A percentile compares a stretch with the other conserved stretches of the same genome.
Evolutionary conservation across 345 rosid species (phyloP).

Genomic region (Corchorus capsularis): DNA sequence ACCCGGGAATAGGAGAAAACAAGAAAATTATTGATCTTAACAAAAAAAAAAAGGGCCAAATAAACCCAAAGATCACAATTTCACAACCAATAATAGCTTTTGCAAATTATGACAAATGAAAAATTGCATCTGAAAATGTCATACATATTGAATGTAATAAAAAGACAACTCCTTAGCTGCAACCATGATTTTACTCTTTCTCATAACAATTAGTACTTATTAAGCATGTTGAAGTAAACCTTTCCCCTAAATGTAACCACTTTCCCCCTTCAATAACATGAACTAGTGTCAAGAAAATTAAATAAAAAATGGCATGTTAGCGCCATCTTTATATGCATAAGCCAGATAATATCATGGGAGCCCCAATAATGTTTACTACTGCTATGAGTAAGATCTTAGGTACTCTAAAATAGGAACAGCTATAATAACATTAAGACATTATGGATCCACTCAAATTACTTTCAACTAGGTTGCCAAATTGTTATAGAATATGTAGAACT

Average conservation of each 20-base stretch:
- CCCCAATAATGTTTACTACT: background rate
- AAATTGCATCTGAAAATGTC: background rate
- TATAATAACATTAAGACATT: background rate
- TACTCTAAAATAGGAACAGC: background rate
- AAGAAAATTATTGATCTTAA: background rate
- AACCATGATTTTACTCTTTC: background rate
- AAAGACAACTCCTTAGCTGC: background rate
- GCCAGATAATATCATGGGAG: background rate
- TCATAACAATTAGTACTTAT: background rate
- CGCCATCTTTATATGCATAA: background rate
- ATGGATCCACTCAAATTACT: background rate
- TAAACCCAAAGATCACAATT: constrained; percentile 12
- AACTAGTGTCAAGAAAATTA: background rate
- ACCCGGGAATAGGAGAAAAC: background rate
- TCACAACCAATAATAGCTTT: background rate
- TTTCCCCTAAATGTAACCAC: background rate
- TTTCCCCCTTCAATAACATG: background rate
- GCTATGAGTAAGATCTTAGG: background rate
- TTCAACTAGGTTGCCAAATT: background rate
- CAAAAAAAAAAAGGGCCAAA: background rate
- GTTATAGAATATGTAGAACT: background rate
- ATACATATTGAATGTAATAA: background rate
- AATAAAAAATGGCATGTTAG: background rate
- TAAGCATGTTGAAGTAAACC: background rate
- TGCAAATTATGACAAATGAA: background rate